Base-by-base conservation (phyloP, 2,329 filamentous ascomycete species). In the Aureobasidium subglaciale region DNA sequence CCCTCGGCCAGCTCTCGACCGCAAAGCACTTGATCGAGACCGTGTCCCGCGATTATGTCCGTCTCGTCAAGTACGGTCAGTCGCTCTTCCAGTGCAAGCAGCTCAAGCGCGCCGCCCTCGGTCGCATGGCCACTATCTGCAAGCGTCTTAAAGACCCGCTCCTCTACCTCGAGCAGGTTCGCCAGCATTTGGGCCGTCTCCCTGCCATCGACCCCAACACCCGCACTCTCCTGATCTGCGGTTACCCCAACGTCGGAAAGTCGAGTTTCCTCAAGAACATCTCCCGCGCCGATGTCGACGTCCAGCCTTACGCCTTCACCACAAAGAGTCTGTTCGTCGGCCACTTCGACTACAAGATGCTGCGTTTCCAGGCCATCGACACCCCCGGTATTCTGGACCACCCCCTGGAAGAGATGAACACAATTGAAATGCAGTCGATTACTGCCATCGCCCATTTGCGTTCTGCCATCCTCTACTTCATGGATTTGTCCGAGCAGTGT, bases 181-280 rank as follows among this genome's bases (percentile, higher is more conserved):
- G 93, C 63, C 92, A 97, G 78, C 95, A 99, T 77, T 78, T 99
- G 68, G 93, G 92, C 59, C 91, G 93, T 86, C 84, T 99, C 62
- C 95, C 93, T 4, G 85, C 91, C n/a, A 99, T 99, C 71, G 95
- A 99, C 71, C 93, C 93, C 57, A 99, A 96, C 70, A 99, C 93
- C 35, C 82, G 93, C 64, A 99, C 93, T 1, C 83, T 99, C 41
- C 80, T 99, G 62, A 96, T 99, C 64, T 96, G 92, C 72, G 93
- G 93, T 54, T 97, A 97, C 71, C 93, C 93, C 64, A 99, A 99
- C 67, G 90, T 95, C 60, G 91, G 93, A 73, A 99, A 99, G 78
- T 95, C 89, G 56, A 95, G 89, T 63, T 99, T 99, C 78, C 75
- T 99, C 68, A 87, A 86, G 74, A 93, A 86, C 68, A 86, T 97